Base-by-base conservation (phyloP, 352 stramenopile genomes). In the Globisporangium uncinulatum region DNA sequence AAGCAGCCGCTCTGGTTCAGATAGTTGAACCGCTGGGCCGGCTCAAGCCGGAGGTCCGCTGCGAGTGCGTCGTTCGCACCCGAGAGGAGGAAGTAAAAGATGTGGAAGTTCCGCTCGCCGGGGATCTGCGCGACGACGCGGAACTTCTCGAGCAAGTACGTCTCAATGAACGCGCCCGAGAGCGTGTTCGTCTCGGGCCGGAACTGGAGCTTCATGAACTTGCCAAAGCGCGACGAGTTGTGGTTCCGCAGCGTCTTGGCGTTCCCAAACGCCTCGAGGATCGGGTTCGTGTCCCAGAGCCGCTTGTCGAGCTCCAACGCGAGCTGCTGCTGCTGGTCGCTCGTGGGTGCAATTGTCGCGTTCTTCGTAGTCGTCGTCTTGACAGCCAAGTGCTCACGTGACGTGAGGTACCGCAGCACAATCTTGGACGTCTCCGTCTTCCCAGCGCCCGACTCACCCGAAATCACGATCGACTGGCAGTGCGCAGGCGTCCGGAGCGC, bases 161-260 rank as follows among this genome's bases (percentile, higher is more conserved):
- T 95, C 68, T 95, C 83, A 53, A 94, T 87, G 66, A 87, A 92
- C 13, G 83, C 86, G 24, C 86, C 86, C 7, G 62, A 74, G 39
- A 95, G 79, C 46, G 79, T 80, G 65, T 89, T 86, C 29, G 68
- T 76, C 41, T 81, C 67, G 1, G 79, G 76, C 59, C 83, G 65
- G 69, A 96, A 96, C 69, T 95, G 82, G 42, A 96, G 71, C 76
- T 94, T 94, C 83, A 94, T 94, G 51, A 93, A 95, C 69, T 93
- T 93, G 47, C 85, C 85, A 52, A 95, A 95, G 39, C 85, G 83
- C 48, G 74, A 89, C 56, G 81, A 92, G 66, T 95, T 95, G 70
- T 95, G 77, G 69, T 95, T 95, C 31, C 85, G 83, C 57, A 92
- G 65, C 36, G 85, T 95, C 70, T 95, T 95, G 56, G 85, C 85